These are phyloP conservation scores for Torulaspora gathmanii DNA, from an alignment of 805 yeast genomes.

Conservation along the genomic window DNA sequence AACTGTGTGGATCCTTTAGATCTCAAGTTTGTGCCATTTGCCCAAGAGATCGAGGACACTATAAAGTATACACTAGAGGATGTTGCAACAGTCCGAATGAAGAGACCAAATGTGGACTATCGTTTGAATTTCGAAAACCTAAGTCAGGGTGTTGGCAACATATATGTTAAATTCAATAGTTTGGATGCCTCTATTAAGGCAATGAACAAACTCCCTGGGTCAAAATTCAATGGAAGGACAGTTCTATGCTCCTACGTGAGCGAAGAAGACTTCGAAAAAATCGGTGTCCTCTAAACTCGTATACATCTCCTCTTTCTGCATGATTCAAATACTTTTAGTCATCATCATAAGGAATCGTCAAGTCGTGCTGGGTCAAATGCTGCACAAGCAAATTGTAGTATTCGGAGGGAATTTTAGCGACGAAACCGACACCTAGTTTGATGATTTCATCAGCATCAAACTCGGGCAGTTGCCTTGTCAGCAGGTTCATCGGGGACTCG, in stretches of 20 bases:
- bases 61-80: constrained; percentile 38
- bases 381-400: constrained; percentile 43
- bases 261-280: constrained; percentile 52
- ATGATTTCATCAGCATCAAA: constrained; percentile 71
- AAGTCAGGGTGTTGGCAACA: constrained; percentile 62
- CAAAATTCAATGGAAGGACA: constrained; percentile 61
- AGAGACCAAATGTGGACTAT: constrained; percentile 47
- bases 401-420: constrained; percentile 64
- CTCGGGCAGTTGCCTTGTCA: constrained; percentile 63
- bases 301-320: neutral
- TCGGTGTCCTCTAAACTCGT: constrained; percentile 23
- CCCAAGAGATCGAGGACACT: constrained; percentile 48
- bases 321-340: neutral
- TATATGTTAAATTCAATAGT: constrained; percentile 60
- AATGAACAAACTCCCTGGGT: constrained; percentile 54
- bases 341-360: constrained; percentile 15
- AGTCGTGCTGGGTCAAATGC: constrained; percentile 28
- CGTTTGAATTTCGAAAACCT: constrained; percentile 43
- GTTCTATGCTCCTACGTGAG: constrained; percentile 61
- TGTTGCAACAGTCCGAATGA: constrained; percentile 53
- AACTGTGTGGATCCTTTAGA: constrained; percentile 66
- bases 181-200: constrained; percentile 53
- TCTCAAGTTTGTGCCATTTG: constrained; percentile 46
- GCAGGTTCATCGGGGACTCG: constrained; percentile 61
- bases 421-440: constrained; percentile 71